These are phyloP conservation scores for Trichosanthes cucumerina DNA, from an alignment of 306 rosid genomes.

Conservation along the genomic window DNA sequence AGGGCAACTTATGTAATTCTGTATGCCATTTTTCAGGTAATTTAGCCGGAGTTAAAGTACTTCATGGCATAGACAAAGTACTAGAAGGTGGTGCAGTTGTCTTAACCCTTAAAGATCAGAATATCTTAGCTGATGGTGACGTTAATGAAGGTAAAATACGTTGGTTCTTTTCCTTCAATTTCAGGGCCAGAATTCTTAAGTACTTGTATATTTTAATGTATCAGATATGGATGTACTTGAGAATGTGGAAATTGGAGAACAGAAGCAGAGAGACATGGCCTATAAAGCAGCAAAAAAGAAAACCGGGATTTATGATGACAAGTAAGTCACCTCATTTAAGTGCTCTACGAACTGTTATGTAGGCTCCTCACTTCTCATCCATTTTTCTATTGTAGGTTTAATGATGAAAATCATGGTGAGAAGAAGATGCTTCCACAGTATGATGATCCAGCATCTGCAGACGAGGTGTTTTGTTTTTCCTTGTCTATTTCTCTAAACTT, in stretches of 20 bases:
- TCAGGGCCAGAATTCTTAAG: conserved; percentile 11
- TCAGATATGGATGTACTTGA: conserved; percentile 91
- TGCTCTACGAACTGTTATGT: neutral
- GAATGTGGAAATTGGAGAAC: conserved; percentile 91
- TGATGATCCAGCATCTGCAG: conserved; percentile 59
- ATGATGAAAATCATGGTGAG: conserved; percentile 62
- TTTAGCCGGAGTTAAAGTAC: conserved; percentile 87
- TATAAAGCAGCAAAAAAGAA: conserved; percentile 88
- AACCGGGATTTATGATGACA: conserved; percentile 66
- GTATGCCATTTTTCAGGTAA: conserved; percentile 31
- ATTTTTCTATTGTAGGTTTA: conserved; percentile 48
- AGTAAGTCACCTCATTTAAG: conserved; percentile 37
- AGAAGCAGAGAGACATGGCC: conserved; percentile 69
- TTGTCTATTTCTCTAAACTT: neutral
- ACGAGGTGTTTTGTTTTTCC: conserved; percentile 43
- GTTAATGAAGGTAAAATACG: conserved; percentile 62
- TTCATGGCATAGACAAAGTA: conserved; percentile 91
- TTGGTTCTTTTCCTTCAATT: conserved; percentile 13
- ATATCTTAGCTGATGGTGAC: conserved; percentile 71
- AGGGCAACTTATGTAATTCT: neutral
- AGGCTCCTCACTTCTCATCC: neutral
- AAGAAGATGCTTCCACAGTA: conserved; percentile 87
- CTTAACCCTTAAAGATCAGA: conserved; percentile 90
- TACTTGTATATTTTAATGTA: conserved; percentile 16
- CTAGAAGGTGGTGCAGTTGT: conserved; percentile 91